Percentiles rank a stretch among this genome's conserved stretches.
phyloP scores from a whole-genome alignment of 169 alveolate genomes.

The Cryptosporidium parvum region DNA sequence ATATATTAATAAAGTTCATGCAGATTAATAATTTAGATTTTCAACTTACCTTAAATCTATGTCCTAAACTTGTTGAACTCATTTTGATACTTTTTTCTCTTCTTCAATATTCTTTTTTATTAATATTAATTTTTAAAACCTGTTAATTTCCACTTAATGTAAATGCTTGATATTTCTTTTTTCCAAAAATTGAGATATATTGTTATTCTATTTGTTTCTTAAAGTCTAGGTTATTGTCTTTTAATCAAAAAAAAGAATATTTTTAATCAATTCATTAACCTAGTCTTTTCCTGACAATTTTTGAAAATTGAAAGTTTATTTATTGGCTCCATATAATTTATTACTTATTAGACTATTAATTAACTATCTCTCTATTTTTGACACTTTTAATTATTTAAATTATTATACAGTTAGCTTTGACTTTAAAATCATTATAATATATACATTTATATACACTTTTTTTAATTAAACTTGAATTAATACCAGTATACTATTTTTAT shows the following conservation, averaged over 20 bases:
- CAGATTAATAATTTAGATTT: not conserved
- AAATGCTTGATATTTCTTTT: not conserved
- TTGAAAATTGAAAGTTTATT: not conserved
- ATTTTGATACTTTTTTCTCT: slow-evolving; percentile 7
- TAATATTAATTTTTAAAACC: not conserved
- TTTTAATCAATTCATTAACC: slow-evolving; percentile 13
- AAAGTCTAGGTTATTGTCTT: slow-evolving; percentile 1
- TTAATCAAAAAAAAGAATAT: not conserved
- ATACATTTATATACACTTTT: not conserved
- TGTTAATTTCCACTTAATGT: slow-evolving; percentile 1
- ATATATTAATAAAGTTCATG: not conserved
- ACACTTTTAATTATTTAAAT: not conserved
- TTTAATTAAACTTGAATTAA: not conserved
- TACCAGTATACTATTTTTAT: not conserved
- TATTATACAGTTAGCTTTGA: not conserved
- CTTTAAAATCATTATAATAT: too few species aligned
- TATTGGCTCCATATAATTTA: not conserved
- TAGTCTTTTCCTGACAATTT: slow-evolving; percentile 25
- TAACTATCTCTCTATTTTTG: slow-evolving; percentile 12
- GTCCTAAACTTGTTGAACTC: slow-evolving; percentile 74
- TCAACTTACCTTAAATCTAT: slow-evolving; percentile 73
- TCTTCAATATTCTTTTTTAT: not conserved
- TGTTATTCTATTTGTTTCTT: not conserved
- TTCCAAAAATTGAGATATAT: not conserved
- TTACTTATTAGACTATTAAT: not conserved